These are phyloP conservation scores for Phycomyces blakesleeanus DNA, from an alignment of 192 early-diverging fungal species.

Conservation along the genomic window DNA sequence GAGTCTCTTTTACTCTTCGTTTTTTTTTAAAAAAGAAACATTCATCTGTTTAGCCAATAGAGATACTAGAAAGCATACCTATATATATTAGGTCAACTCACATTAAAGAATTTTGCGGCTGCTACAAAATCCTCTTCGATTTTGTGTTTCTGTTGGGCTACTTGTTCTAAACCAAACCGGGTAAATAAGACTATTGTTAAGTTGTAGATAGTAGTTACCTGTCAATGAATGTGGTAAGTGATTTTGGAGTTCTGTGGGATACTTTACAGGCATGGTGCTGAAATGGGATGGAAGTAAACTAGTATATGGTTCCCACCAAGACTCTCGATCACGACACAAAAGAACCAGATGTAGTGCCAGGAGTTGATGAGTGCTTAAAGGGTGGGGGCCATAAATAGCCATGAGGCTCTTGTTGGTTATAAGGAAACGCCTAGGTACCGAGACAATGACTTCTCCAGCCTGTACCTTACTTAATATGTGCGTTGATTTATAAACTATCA, in stretches of 20 bases:
- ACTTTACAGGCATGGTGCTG: conserved; percentile 49
- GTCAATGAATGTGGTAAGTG: conserved; percentile 37
- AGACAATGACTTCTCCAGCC: conserved; percentile 52
- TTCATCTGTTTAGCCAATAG: conserved; percentile 6
- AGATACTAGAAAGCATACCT: neutral
- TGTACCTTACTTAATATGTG: conserved; percentile 9
- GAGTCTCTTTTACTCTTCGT: conserved; percentile 17
- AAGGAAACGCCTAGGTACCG: conserved; percentile 45
- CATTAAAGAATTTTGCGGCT: conserved; percentile 21
- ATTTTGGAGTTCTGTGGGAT: conserved; percentile 29
- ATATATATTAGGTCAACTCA: neutral
- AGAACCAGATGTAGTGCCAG: conserved; percentile 46
- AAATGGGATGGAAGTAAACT: conserved; percentile 50
- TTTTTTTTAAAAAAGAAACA: conserved; percentile 10
- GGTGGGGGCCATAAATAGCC: conserved; percentile 35
- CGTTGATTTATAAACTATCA: neutral
- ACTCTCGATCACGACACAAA: conserved; percentile 30
- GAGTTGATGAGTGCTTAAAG: conserved; percentile 45
- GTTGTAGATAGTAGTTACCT: conserved; percentile 20
- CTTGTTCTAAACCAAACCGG: conserved; percentile 29
- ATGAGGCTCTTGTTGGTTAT: conserved; percentile 40
- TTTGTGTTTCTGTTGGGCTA: conserved; percentile 42
- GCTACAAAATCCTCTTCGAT: conserved; percentile 41
- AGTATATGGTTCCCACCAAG: conserved; percentile 45
- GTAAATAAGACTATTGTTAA: neutral